Evolutionary conservation across 768 basidiomycete genomes (phyloP), one percentile per base, ranked within the genome.

Genomic region (Tricholoma saponaceum): DNA sequence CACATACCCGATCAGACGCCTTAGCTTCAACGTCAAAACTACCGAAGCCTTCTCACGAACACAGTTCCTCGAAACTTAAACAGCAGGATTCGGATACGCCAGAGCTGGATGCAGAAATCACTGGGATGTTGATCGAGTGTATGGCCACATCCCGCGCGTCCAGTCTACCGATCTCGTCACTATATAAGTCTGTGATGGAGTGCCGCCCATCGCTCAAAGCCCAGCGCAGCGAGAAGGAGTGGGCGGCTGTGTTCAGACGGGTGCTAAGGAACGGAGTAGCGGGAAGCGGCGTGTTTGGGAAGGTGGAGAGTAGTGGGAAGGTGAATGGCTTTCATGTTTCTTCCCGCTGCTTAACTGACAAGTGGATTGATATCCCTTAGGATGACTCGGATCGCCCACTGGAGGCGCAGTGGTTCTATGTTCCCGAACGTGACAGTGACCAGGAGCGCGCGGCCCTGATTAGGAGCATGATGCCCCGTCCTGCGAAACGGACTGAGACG

Each of bases 381-480:
- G 80, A 81, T 62, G 75, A 82, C 53, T 70, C 75, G 16, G 79
- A 80, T 52, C 69, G 74, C 0, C 75, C 80, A 37, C 66, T 85
- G 57, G 85, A 85, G 64, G 79, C 81, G 18, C 80, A 85, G 65
- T 91, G 86, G 86, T 91, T 88, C 68, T 91, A 91, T 64, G 81
- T 87, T 5, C 84, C 89, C 0, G 88, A 90, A 65, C 68, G 76
- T 66, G 89, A 91, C 63, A 76, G 80, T 63, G 88, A 91, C 66
- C 75, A 76, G 62, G 89, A 90, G 56, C 78, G 89, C n/a, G 88
- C 88, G 28, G 68, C 74, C 62, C 69, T 90, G 58, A 81, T 91
- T 56, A 70, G 76, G 64, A 84, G 83, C 59, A 83, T 89, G 77
- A 89, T 89, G 87, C 87, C 87, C 1, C 82, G 87, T 13, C 80